These are phyloP conservation scores for Coemansia sp. DNA, from an alignment of 192 early-diverging fungal genomes.

Conservation along the genomic window DNA sequence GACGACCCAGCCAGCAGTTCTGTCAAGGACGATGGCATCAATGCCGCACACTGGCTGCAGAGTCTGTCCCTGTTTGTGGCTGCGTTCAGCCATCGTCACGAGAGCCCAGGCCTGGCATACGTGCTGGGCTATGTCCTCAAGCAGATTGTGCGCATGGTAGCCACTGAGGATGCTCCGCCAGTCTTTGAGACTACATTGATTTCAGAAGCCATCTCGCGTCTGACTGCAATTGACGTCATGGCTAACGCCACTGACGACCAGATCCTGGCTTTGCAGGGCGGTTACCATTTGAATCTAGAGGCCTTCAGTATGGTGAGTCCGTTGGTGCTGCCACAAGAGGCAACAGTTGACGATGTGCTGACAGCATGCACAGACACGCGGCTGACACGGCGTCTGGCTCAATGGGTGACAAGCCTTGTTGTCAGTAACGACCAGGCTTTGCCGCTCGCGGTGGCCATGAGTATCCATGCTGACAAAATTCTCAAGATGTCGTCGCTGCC, in stretches of 20 bases:
- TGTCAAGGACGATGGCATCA: slow-evolving; percentile 47
- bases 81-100: slow-evolving; percentile 38
- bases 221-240: slow-evolving; percentile 40
- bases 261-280: slow-evolving; percentile 42
- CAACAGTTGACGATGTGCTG: slow-evolving; percentile 25
- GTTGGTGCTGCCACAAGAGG: slow-evolving; percentile 33
- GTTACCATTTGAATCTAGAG: slow-evolving; percentile 39
- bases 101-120: slow-evolving; percentile 27
- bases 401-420: slow-evolving; percentile 39
- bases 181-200: slow-evolving; percentile 36
- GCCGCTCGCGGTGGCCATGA: slow-evolving; percentile 30
- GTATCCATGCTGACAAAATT: slow-evolving; percentile 41
- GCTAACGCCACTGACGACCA: slow-evolving; percentile 47
- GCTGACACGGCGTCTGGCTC: slow-evolving; percentile 33
- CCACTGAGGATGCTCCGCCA: slow-evolving; percentile 22
- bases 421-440: slow-evolving; percentile 19
- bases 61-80: slow-evolving; percentile 46
- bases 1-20: slow-evolving; percentile 20
- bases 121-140: slow-evolving; percentile 42
- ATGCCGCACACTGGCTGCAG: slow-evolving; percentile 50
- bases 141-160: slow-evolving; percentile 26
- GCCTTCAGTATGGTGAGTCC: slow-evolving; percentile 47
- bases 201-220: slow-evolving; percentile 28
- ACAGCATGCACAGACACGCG: slow-evolving; percentile 19
- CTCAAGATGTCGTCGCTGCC: slow-evolving; percentile 29